Conservation (phyloP, 2,329 filamentous ascomycete genomes). For the Fusarium clavum region DNA sequence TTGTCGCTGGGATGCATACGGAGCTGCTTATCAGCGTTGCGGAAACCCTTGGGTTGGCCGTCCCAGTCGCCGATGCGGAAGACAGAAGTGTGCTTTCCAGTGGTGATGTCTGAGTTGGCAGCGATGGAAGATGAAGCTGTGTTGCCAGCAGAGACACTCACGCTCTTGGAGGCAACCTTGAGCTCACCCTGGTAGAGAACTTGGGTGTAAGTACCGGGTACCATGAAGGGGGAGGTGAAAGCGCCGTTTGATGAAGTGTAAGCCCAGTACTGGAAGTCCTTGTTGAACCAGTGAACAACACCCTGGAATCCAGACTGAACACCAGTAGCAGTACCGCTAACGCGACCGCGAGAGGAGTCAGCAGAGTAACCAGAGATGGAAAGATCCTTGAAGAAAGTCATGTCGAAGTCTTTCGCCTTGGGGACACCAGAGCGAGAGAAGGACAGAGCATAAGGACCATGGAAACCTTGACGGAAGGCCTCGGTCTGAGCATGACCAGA, state of each 20-base stretch:
- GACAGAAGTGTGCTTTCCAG: constrained; percentile 62
- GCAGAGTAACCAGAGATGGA: constrained; percentile 69
- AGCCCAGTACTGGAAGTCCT: constrained; percentile 72
- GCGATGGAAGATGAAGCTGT: constrained; percentile 63
- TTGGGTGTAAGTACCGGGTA: constrained; percentile 76
- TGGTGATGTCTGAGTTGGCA: constrained; percentile 57
- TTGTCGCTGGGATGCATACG: constrained; percentile 76
- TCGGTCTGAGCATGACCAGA: constrained; percentile 73
- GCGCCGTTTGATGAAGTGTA: constrained; percentile 65
- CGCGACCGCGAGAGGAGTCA: constrained; percentile 66
- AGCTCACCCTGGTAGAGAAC: constrained; percentile 71
- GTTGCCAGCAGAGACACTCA: constrained; percentile 62
- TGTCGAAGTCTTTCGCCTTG: constrained; percentile 59
- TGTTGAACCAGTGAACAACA: constrained; percentile 75
- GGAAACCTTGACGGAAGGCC: constrained; percentile 69
- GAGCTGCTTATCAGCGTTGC: constrained; percentile 73
- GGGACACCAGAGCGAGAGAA: constrained; percentile 71
- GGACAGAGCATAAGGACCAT: constrained; percentile 72
- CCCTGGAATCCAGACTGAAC: constrained; percentile 62
- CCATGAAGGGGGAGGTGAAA: constrained; percentile 75
- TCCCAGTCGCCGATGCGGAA: constrained; percentile 76
- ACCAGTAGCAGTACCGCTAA: constrained; percentile 70
- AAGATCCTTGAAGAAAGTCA: constrained; percentile 69
- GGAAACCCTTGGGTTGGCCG: constrained; percentile 72
- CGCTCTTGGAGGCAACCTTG: constrained; percentile 62